These are phyloP conservation scores for Aspergillus unguis DNA, from an alignment of 2,329 filamentous ascomycete genomes.

Conservation along the genomic window DNA sequence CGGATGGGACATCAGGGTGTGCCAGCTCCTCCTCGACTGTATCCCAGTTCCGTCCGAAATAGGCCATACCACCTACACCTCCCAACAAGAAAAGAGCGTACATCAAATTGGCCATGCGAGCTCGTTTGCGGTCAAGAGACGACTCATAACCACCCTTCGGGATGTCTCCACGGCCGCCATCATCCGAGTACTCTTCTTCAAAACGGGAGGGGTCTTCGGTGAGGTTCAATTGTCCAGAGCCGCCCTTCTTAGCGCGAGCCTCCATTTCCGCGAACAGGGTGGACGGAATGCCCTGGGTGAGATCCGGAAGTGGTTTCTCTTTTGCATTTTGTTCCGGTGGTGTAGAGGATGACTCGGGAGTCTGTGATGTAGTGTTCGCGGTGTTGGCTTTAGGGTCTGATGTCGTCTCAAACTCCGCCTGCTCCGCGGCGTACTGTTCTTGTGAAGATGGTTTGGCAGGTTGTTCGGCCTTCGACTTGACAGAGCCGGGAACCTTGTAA, in stretches of 20 bases:
- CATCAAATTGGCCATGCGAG: slow-evolving; percentile 70
- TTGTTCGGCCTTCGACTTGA: slow-evolving; percentile 29
- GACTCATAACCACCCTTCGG: slow-evolving; percentile 83
- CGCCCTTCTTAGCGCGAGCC: slow-evolving; percentile 39
- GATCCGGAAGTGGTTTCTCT: slow-evolving; percentile 73
- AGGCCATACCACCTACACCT: slow-evolving; percentile 60
- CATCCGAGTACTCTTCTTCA: slow-evolving; percentile 47
- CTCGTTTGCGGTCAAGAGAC: slow-evolving; percentile 78
- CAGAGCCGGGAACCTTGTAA: slow-evolving; percentile 34
- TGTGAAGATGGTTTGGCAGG: slow-evolving; percentile 23
- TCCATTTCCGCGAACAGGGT: slow-evolving; percentile 76
- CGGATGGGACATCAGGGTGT: slow-evolving; percentile 71
- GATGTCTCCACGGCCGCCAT: slow-evolving; percentile 57
- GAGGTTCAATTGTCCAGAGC: slow-evolving; percentile 46
- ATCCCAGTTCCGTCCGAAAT: slow-evolving; percentile 86
- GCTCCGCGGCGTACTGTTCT: slow-evolving; percentile 33
- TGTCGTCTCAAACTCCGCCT: slow-evolving; percentile 39
- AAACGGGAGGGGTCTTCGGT: slow-evolving; percentile 49
- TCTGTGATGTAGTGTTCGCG: slow-evolving; percentile 28
- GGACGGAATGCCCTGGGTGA: slow-evolving; percentile 92
- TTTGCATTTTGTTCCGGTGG: slow-evolving; percentile 34
- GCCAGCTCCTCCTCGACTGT: slow-evolving; percentile 65
- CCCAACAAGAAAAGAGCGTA: slow-evolving; percentile 61
- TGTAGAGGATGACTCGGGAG: slow-evolving; percentile 35
- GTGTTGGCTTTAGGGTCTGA: slow-evolving; percentile 32